Base-by-base conservation (phyloP, 306 rosid species). In the Cucurbita moschata region DNA sequence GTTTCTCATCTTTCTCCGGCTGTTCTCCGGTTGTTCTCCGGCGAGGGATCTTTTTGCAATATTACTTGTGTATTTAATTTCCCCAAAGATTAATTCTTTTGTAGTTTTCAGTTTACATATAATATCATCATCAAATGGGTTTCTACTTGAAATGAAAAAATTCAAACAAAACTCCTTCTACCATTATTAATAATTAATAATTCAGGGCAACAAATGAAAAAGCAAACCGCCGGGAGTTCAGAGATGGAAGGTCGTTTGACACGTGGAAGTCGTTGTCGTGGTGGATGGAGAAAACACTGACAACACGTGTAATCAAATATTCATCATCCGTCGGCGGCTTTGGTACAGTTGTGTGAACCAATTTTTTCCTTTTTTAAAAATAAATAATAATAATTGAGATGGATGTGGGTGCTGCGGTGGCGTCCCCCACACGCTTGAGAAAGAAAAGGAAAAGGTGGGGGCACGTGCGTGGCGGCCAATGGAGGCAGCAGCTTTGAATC, bases 381-480 rank as follows among this genome's bases (percentile, higher is more conserved):
- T 7, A 15, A 2, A 13, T 57, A 23, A 16, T 55, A 54, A 54
- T 54, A 54, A 14, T 55, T 16, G 6, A 16, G 57, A 52, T 52
- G 8, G 35, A 8, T 56, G 37, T 21, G 38, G 61, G 35, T 30
- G 35, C 4, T 21, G 61, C 13, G 5, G 16, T 57, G 39, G 38
- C 66, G 66, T 60, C 10, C 4, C 5, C 11, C 67, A 37, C 44
- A 60, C 67, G 67, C 10, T 13, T 14, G 39, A 5, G 7, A 6
- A 16, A 6, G 53, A 16, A 2, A 30, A 30, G 35, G 35, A 30
- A 30, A 30, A 30, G 16, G 62, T 3, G 30, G 13, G 42, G 52
- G 77, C 82, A 81, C 82, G 79, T 81, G 85, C 49, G 65, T 63
- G 38, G 62, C 77, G 74, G 82, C 78, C 78, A 79, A 75, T 77